Evolutionary conservation across 2,329 filamentous ascomycete genomes (phyloP).

Genomic region (Aphanoascus verrucosus): DNA sequence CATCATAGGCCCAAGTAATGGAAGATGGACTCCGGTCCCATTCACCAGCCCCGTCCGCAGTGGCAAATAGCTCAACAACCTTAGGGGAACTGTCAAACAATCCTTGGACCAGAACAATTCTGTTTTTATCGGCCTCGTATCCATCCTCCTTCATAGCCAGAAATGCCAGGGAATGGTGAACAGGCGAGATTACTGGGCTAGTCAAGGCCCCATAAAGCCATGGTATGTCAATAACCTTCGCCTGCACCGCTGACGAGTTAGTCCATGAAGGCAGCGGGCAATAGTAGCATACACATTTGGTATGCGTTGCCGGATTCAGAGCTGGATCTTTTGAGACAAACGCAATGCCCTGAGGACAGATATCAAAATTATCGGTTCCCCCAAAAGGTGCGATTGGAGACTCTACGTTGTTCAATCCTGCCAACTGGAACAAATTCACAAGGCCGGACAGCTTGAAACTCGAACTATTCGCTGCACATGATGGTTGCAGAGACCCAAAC

Average conservation of each 20-base stretch:
- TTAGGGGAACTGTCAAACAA: slow-evolving; percentile 25
- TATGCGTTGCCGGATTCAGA: slow-evolving; percentile 38
- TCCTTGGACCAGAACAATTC: slow-evolving; percentile 34
- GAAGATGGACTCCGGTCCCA: slow-evolving; percentile 36
- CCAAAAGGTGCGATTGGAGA: slow-evolving; percentile 41
- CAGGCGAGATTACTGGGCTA: slow-evolving; percentile 37
- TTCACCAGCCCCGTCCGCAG: slow-evolving; percentile 28
- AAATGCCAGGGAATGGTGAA: slow-evolving; percentile 35
- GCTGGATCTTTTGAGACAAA: slow-evolving; percentile 40
- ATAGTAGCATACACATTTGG: slow-evolving; percentile 38
- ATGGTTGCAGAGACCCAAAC: slow-evolving; percentile 37
- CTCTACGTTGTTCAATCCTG: slow-evolving; percentile 31
- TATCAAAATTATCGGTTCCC: slow-evolving; percentile 38
- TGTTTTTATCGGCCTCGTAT: slow-evolving; percentile 40
- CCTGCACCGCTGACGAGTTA: slow-evolving; percentile 26
- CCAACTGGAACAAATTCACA: slow-evolving; percentile 34
- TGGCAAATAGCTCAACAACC: slow-evolving; percentile 29
- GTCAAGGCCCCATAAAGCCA: slow-evolving; percentile 35
- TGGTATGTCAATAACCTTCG: slow-evolving; percentile 18
- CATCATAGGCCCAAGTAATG: slow-evolving; percentile 34
- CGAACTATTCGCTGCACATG: slow-evolving; percentile 23
- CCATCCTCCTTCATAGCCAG: slow-evolving; percentile 37
- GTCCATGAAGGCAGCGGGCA: slow-evolving; percentile 36
- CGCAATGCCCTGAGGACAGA: slow-evolving; percentile 36
- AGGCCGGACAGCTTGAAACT: slow-evolving; percentile 33